Base-by-base conservation (phyloP, 805 yeast species). In the Sugiyamaella chiloensis region DNA sequence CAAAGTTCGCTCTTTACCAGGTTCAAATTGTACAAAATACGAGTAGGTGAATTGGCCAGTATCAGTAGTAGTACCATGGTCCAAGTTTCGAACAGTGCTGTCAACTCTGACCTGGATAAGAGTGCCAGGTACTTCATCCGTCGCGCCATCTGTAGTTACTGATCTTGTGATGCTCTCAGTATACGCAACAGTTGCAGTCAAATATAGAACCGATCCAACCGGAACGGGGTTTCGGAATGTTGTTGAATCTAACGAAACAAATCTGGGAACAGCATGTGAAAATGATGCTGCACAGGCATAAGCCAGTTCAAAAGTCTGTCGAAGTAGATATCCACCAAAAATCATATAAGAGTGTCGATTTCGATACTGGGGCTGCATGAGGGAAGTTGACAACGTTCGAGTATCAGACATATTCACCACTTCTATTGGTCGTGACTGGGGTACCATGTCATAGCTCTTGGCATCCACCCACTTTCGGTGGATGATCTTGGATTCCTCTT, bases 331-430 rank as follows among this genome's bases (percentile, higher is more conserved):
- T 24, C 98, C 98, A 58, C 98, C 98, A 66, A 90, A 90, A 40
- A 90, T 87, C 87, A 89, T 88, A 68, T 85, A 87, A 2, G 95
- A 85, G 64, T 90, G 96, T 64, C 96, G 79, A 71, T 90, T 90
- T 68, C 97, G 80, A 70, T 89, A 90, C 70, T 90, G 97, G 1
- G 97, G 97, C 68, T 90, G 97, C 91, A 90, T 91, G 67, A 89
- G 81, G 60, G 83, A 76, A 5, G 96, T 87, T 8, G 95, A 85
- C 44, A 77, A 71, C 45, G 86, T 75, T 44, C 65, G 69, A 1
- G 96, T 83, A 52, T 87, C 83, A 42, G 77, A 74, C 95, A 88
- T 85, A 56, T 78, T 78, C 39, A 74, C 70, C 24, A 83, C 64
- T 52, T 77, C 78, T 20, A 65, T 65, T n/a, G 84, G 83, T 48